These are phyloP conservation scores for Boletus insuetus DNA, from an alignment of 768 basidiomycete genomes.

Conservation along the genomic window DNA sequence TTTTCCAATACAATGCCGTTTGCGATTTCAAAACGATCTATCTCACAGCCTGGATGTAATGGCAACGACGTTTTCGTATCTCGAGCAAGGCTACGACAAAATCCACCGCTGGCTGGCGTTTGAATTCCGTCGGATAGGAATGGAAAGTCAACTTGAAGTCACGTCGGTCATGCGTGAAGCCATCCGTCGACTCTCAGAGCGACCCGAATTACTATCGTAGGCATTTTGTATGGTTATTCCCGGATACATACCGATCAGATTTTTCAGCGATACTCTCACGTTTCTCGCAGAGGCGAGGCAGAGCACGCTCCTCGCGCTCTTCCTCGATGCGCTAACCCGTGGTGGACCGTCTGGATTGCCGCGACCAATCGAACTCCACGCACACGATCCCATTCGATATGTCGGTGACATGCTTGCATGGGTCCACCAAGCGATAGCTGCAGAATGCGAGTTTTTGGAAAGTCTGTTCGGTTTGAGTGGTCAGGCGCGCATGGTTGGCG, in stretches of 20 bases:
- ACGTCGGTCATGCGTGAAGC: conserved; percentile 63
- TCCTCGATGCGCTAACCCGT: conserved; percentile 83
- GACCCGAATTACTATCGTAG: conserved; percentile 66
- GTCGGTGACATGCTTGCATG: conserved; percentile 98
- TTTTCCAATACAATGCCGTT: not conserved
- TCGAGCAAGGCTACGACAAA: conserved; percentile 91
- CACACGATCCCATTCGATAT: conserved; percentile 95
- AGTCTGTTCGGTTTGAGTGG: conserved; percentile 70
- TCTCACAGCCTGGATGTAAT: conserved; percentile 79
- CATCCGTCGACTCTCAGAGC: conserved; percentile 65
- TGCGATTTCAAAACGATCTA: no score
- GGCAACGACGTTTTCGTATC: conserved; percentile 71
- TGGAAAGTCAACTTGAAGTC: conserved; percentile 74
- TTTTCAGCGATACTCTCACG: conserved; percentile 67
- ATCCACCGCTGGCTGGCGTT: conserved; percentile 81
- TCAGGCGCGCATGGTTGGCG: conserved; percentile 66
- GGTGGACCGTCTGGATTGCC: conserved; percentile 84
- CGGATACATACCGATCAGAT: no score
- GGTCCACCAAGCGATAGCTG: conserved; percentile 95
- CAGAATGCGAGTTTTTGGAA: conserved; percentile 92
- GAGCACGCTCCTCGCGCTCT: conserved; percentile 69
- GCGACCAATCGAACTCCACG: conserved; percentile 94
- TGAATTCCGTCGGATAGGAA: conserved; percentile 78
- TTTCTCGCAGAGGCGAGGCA: conserved; percentile 82
- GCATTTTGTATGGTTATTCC: not conserved